Conservation (phyloP, 1,284 basidiomycete species). For the Lentinus polychrous region DNA sequence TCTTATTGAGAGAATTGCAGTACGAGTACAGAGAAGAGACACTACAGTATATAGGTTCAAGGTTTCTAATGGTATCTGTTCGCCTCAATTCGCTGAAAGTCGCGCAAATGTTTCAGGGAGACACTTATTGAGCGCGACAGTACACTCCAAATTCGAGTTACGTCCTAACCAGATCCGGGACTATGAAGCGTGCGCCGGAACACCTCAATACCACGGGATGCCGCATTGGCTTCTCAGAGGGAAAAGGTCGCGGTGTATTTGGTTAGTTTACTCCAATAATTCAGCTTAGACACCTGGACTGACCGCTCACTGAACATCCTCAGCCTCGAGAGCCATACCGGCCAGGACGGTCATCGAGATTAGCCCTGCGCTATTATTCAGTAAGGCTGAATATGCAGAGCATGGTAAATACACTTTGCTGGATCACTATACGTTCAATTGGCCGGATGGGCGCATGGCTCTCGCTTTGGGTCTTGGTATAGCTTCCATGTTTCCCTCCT, state of each 20-base stretch:
- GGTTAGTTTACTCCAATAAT: slow-evolving; percentile 29
- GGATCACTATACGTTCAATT: slow-evolving; percentile 84
- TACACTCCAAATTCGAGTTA: too few relatives aligned
- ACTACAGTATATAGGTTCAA: too few relatives aligned
- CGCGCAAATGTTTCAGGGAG: too few relatives aligned
- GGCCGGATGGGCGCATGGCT: slow-evolving; percentile 77
- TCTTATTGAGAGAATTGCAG: too few relatives aligned
- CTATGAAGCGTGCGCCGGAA: slow-evolving; percentile 12
- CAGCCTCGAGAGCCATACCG: slow-evolving; percentile 52
- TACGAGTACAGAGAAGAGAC: too few relatives aligned
- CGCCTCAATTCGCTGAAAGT: too few relatives aligned
- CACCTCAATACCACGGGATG: slow-evolving; percentile 32
- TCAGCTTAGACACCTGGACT: neutral
- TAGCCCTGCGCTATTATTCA: slow-evolving; percentile 81
- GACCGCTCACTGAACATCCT: neutral
- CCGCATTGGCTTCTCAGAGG: slow-evolving; percentile 28
- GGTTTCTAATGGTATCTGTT: too few relatives aligned
- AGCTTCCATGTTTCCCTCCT: slow-evolving; percentile 13
- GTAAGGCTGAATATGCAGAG: slow-evolving; percentile 61
- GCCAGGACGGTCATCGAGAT: slow-evolving; percentile 70
- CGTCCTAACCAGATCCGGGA: too few relatives aligned
- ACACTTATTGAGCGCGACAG: too few relatives aligned
- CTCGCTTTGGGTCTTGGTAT: slow-evolving; percentile 82
- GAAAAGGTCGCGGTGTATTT: slow-evolving; percentile 60
- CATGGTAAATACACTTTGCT: slow-evolving; percentile 69